These are phyloP conservation scores for Chrysanthemum seticuspe DNA, from an alignment of 129 eudicot species.

Conservation along the genomic window DNA sequence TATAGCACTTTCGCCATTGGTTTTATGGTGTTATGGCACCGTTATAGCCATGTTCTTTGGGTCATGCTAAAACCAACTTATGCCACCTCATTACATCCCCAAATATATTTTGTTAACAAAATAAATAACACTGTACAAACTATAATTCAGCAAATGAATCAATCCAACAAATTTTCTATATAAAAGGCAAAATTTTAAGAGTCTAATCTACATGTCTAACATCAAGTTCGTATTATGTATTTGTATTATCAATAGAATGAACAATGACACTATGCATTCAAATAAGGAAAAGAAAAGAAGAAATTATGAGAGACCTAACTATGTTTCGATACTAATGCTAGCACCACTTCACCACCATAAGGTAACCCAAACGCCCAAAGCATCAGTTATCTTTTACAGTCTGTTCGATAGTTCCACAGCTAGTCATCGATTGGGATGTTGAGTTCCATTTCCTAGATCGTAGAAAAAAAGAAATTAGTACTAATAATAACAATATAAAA, in stretches of 20 bases:
- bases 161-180: slow-evolving; percentile 7
- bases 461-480: slow-evolving; percentile 23
- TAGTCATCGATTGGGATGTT: slow-evolving; percentile 39
- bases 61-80: background rate
- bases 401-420: slow-evolving; percentile 16
- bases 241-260: slow-evolving; percentile 15
- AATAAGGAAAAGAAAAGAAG: background rate
- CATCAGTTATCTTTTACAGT: too few species aligned
- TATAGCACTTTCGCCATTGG: too few species aligned
- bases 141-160: slow-evolving; percentile 20
- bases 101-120: background rate
- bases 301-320: slow-evolving; percentile 26
- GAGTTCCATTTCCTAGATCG: slow-evolving; percentile 65
- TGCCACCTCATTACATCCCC: too few species aligned
- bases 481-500: background rate
- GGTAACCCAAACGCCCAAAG: too few species aligned
- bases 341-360: background rate
- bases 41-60: background rate
- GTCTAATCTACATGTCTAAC: background rate
- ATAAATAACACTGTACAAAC: background rate
- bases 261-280: slow-evolving; percentile 21
- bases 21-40: background rate
- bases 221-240: slow-evolving; percentile 12
- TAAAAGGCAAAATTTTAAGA: slow-evolving; percentile 21
- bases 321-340: slow-evolving; percentile 22